Conservation (phyloP, 2,329 filamentous ascomycete genomes). For the Hirsutella rhossiliensis region DNA sequence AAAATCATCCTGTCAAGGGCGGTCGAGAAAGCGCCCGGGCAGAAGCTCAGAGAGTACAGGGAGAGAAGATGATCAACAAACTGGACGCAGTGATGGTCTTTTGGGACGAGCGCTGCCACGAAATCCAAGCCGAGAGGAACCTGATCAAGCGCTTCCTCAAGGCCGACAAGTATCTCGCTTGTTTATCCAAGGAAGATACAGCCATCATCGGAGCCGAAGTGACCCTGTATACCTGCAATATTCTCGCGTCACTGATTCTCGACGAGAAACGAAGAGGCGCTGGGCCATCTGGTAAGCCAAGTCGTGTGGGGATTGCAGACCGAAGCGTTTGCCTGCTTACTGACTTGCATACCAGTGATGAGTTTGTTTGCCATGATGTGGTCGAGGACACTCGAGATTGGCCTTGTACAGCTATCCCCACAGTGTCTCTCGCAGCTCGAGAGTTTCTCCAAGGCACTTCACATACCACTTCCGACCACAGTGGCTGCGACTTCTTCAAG, state of each 20-base stretch:
- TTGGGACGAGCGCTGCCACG: constrained; percentile 17
- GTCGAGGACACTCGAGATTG: constrained; percentile 6
- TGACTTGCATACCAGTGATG: neutral
- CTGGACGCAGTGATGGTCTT: neutral
- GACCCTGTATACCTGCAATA: constrained; percentile 20
- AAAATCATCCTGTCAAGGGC: constrained; percentile 4
- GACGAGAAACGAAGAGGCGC: neutral
- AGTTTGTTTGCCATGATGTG: constrained; percentile 5
- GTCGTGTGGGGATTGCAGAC: neutral
- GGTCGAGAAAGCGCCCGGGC: constrained; percentile 26
- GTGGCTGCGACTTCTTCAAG: neutral
- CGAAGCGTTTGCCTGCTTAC: neutral
- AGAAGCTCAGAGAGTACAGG: constrained; percentile 19
- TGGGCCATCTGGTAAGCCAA: neutral
- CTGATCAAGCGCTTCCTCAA: constrained; percentile 32
- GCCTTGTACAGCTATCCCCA: constrained; percentile 3
- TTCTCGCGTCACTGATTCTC: constrained; percentile 8
- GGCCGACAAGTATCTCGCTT: constrained; percentile 30
- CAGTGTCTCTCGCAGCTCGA: constrained; percentile 4
- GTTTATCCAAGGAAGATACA: constrained; percentile 22
- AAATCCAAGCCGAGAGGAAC: constrained; percentile 31
- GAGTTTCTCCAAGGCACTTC: constrained; percentile 5
- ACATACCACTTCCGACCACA: constrained; percentile 2
- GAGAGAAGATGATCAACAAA: constrained; percentile 15
- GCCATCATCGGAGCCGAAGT: constrained; percentile 17